Evolutionary conservation across 1,139 yeast genomes (phyloP).

Genomic region (Diutina scorzettiae): DNA sequence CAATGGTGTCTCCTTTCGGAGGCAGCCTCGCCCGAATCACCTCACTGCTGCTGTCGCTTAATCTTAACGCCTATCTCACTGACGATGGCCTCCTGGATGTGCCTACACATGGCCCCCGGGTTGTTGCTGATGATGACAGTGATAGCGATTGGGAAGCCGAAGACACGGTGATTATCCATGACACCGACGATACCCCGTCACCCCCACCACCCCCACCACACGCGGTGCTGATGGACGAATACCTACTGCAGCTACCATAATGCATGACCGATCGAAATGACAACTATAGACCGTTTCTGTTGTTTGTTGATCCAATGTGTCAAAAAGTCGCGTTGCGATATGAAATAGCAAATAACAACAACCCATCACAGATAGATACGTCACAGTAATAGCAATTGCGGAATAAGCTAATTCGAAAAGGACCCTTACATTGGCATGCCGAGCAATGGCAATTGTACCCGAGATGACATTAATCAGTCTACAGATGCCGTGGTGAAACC

Average conservation of each 20-base stretch:
- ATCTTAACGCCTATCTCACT: constrained; percentile 33
- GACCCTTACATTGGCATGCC: too few relatives aligned
- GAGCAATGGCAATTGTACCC: too few relatives aligned
- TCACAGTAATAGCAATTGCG: too few relatives aligned
- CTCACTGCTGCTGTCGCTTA: constrained; percentile 16
- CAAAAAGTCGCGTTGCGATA: too few relatives aligned
- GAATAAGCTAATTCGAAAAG: too few relatives aligned
- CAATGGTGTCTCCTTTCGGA: neutral
- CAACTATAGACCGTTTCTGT: too few relatives aligned
- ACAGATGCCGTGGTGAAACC: too few relatives aligned
- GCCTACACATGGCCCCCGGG: neutral
- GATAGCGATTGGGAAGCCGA: constrained; percentile 6
- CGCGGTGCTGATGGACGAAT: constrained; percentile 4
- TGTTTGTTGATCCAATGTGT: too few relatives aligned
- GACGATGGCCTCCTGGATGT: constrained; percentile 17
- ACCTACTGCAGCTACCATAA: neutral
- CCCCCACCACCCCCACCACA: neutral
- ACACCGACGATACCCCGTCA: constrained; percentile 8
- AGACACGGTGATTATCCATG: constrained; percentile 7
- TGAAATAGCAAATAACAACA: too few relatives aligned
- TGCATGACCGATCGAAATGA: too few relatives aligned
- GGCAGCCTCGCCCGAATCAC: neutral
- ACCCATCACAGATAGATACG: too few relatives aligned
- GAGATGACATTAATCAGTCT: too few relatives aligned
- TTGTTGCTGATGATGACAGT: neutral